These are phyloP conservation scores for Houttuynia cordata DNA, from an alignment of 164 flowering plant genomes.

Conservation along the genomic window DNA sequence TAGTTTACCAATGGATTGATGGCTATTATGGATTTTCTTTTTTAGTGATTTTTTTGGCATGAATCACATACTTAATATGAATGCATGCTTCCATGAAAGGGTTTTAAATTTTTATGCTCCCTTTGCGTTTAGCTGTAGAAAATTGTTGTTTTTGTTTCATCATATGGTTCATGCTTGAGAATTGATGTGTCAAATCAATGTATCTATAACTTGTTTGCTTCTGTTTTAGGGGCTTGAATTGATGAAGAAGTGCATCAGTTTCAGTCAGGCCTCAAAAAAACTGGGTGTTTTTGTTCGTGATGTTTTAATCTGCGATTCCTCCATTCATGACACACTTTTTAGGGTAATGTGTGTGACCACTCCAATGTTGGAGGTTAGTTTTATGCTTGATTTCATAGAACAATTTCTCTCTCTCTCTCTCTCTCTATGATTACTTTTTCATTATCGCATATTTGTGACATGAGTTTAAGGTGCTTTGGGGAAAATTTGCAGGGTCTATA, in stretches of 20 bases:
- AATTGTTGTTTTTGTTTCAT: too few species aligned
- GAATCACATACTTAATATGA: too few species aligned
- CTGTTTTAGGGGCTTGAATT: constrained; percentile 62
- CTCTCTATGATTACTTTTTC: neutral
- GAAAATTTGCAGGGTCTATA: constrained; percentile 41
- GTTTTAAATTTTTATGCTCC: too few species aligned
- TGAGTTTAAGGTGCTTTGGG: neutral
- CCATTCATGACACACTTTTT: constrained; percentile 58
- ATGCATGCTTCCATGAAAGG: too few species aligned
- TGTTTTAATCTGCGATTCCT: constrained; percentile 58
- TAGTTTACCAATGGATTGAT: too few species aligned
- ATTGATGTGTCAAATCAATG: neutral
- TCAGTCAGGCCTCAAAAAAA: constrained; percentile 25
- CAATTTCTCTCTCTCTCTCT: neutral
- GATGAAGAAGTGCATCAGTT: constrained; percentile 49
- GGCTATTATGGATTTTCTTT: too few species aligned
- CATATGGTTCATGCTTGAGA: neutral
- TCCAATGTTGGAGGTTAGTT: constrained; percentile 54
- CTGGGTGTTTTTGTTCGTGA: constrained; percentile 38
- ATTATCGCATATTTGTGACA: neutral
- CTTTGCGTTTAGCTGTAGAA: too few species aligned
- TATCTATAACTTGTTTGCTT: neutral
- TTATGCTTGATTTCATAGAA: neutral
- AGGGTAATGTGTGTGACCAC: constrained; percentile 59
- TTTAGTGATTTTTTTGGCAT: too few species aligned